phyloP scores from a whole-genome alignment of 441 rosid genomes.

The Hura crepitans region DNA sequence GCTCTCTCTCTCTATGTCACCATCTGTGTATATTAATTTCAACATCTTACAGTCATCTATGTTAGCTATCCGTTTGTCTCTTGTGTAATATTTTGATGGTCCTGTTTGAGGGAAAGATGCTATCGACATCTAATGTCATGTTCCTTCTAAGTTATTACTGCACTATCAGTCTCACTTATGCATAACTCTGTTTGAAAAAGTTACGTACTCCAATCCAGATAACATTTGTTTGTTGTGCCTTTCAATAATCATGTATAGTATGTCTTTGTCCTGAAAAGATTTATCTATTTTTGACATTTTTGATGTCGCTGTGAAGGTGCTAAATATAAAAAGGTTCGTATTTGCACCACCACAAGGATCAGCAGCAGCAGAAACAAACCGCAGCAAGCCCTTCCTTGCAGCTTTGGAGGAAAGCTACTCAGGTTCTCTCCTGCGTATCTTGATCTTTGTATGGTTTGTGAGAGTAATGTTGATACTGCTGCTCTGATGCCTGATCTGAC shows the following conservation, averaged over 20 bases:
- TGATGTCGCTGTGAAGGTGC: constrained; percentile 45
- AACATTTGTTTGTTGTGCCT: neutral
- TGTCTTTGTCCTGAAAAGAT: no score
- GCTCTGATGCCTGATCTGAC: constrained; percentile 29
- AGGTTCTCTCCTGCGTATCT: constrained; percentile 83
- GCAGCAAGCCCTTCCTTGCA: constrained; percentile 82
- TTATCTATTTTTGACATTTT: neutral
- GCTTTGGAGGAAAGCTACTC: constrained; percentile 72
- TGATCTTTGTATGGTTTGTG: constrained; percentile 90
- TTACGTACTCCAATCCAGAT: no score
- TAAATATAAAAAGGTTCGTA: constrained; percentile 62
- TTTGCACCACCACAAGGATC: constrained; percentile 94
- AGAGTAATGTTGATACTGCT: constrained; percentile 84
- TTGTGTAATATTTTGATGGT: no score
- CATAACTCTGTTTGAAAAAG: no score
- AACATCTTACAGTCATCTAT: no score
- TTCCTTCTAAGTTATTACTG: no score
- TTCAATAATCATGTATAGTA: neutral
- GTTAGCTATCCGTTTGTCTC: no score
- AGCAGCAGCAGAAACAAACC: constrained; percentile 94
- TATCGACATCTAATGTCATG: no score
- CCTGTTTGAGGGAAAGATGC: no score
- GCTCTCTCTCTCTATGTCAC: no score
- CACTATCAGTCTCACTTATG: no score
- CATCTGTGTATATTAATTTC: no score